Conservation (phyloP, 139 green algal species). For the Mesotaenium endlicherianum region DNA sequence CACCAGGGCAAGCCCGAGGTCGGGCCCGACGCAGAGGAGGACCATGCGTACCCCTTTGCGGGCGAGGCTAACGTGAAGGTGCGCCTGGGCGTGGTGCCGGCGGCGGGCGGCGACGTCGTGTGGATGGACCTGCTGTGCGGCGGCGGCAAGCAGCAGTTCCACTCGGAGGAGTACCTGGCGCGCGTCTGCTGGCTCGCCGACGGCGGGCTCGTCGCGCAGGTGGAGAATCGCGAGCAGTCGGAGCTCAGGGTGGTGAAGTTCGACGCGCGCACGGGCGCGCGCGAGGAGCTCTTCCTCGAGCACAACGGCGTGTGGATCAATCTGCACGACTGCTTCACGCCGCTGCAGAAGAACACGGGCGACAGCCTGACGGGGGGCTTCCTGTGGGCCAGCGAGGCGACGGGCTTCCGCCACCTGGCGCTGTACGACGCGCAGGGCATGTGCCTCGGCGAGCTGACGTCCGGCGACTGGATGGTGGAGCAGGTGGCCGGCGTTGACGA, state of each 20-base stretch:
- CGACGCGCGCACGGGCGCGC: constrained; percentile 14
- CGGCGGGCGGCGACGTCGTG: constrained; percentile 1
- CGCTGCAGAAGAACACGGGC: constrained; percentile 18
- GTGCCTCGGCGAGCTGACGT: constrained; percentile 36
- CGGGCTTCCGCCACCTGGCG: constrained; percentile 58
- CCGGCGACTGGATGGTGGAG: constrained; percentile 57
- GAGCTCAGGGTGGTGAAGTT: constrained; percentile 36
- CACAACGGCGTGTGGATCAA: constrained; percentile 51
- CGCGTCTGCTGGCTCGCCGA: constrained; percentile 51
- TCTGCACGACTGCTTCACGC: constrained; percentile 55
- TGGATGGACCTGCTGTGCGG: constrained; percentile 57
- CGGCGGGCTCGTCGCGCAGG: constrained; percentile 36
- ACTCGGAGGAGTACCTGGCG: constrained; percentile 58
- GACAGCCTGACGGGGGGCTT: constrained; percentile 42
- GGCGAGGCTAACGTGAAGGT: constrained; percentile 51
- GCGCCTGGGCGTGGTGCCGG: constrained; percentile 47
- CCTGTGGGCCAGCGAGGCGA: constrained; percentile 55
- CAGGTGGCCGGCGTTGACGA: constrained; percentile 54
- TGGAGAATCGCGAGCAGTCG: constrained; percentile 54
- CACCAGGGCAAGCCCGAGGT: constrained; percentile 40
- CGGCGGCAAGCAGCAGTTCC: background rate
- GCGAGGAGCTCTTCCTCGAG: constrained; percentile 36
- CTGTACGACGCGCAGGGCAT: constrained; percentile 30
- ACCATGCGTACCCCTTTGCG: constrained; percentile 57
- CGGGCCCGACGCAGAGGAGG: constrained; percentile 43